Percentiles rank a stretch among this genome's conserved stretches.
phyloP scores from a whole-genome alignment of 1,139 yeast genomes.

The Eremothecium gossypii region DNA sequence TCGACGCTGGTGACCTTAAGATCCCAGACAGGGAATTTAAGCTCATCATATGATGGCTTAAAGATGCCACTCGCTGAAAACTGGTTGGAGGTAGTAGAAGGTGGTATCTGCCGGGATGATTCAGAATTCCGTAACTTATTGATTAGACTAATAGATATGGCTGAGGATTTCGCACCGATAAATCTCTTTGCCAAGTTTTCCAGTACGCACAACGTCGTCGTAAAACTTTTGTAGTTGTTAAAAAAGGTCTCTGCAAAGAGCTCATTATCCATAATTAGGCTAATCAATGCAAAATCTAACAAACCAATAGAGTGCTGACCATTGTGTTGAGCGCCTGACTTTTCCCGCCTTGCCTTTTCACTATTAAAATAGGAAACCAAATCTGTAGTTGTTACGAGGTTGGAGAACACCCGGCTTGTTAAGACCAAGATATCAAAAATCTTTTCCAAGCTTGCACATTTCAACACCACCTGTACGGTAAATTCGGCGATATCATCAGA shows the following conservation, averaged over 20 bases:
- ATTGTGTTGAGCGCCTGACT: not conserved
- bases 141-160: conserved; percentile 37
- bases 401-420: conserved; percentile 50
- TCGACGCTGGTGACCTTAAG: conserved; percentile 24
- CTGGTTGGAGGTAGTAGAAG: conserved; percentile 5
- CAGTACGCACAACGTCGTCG: conserved; percentile 43
- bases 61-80: conserved; percentile 1
- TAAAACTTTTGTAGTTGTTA: conserved; percentile 55
- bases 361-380: conserved; percentile 31
- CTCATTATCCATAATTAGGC: conserved; percentile 48
- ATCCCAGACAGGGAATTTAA: conserved; percentile 41
- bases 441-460: conserved; percentile 53
- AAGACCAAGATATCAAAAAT: conserved; percentile 54
- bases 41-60: not conserved
- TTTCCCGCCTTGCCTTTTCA: conserved; percentile 15
- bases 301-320: conserved; percentile 17
- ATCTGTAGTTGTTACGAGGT: conserved; percentile 37
- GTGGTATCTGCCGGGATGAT: not conserved
- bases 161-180: conserved; percentile 51
- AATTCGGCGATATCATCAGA: conserved; percentile 29
- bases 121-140: conserved; percentile 6
- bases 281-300: conserved; percentile 33
- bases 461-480: conserved; percentile 39
- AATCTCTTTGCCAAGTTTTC: conserved; percentile 45
- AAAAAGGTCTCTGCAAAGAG: conserved; percentile 54